Base-by-base conservation (phyloP, 2,329 filamentous ascomycete genomes). In the Pseudopithomyces maydicus region DNA sequence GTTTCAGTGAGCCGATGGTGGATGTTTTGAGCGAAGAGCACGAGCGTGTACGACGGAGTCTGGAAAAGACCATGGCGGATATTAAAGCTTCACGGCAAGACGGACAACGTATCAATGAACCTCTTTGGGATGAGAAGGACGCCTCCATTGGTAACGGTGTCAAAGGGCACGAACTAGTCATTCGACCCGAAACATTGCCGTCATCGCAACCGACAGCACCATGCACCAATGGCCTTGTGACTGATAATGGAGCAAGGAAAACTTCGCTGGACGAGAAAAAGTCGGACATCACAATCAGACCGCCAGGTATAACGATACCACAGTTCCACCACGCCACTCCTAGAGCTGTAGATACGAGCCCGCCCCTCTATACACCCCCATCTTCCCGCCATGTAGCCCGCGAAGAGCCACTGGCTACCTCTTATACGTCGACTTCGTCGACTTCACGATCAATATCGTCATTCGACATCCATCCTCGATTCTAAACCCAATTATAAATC, bases 271-370 rank as follows among this genome's bases (percentile, higher is more conserved):
- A 73, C 36, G 72, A 73, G 57, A 75, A 71, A 52, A 54, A 43
- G 0, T 69, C 64, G 2, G 70, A 71, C 43, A 70, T 65, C 8
- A 74, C 72, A 0, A 75, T 73, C 33, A 64, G 73, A 35, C 68
- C 70, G 7, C 64, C 66, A 0, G 69, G 64, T 45, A 63, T 68
- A 8, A 36, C 59, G 14, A 65, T 67, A 6, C 66, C 68, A 10
- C 61, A 69, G 12, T 66, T 67, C 20, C 60, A 66, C 42, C 63
- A 70, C 46, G 53, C 29, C 6, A 33, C 63, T 0, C 64, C 70
- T 0, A 61, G 62, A 50, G 53, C 62, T 6, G 35, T 70, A 5
- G 59, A 63, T n/a, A 41, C 43, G 3, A 59, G 23, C 15, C 36
- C 48, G 15, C 41, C 56, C 47, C 12, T 50, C 3, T 32, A 29